These are phyloP conservation scores for Russula earlei DNA, from an alignment of 768 basidiomycete species.

Conservation along the genomic window DNA sequence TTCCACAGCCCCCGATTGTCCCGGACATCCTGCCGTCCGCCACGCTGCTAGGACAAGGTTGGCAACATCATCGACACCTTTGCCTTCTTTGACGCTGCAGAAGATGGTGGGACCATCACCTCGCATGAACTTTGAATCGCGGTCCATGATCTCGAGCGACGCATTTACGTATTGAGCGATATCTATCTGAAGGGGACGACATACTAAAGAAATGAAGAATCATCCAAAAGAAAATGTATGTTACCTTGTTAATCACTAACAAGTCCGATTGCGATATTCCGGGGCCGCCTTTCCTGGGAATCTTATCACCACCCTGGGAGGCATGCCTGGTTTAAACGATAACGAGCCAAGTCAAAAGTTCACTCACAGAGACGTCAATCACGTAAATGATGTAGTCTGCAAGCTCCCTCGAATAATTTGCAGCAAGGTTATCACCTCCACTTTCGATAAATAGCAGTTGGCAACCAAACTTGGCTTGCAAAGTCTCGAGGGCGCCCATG, in stretches of 20 bases:
- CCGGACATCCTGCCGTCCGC: conserved; percentile 72
- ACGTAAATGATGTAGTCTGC: conserved; percentile 97
- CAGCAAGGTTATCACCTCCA: conserved; percentile 94
- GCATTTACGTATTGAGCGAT: conserved; percentile 88
- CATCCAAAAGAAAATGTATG: background rate
- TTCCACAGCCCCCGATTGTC: conserved; percentile 34
- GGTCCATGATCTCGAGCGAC: conserved; percentile 88
- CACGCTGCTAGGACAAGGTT: conserved; percentile 83
- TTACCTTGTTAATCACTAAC: conserved; percentile 88
- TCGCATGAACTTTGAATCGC: conserved; percentile 89
- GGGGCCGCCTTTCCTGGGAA: conserved; percentile 95
- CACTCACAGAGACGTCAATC: conserved; percentile 70
- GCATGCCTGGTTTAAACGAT: background rate
- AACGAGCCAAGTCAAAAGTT: background rate
- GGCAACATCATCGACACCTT: conserved; percentile 74
- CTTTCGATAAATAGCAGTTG: conserved; percentile 93
- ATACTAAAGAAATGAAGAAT: background rate
- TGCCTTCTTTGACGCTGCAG: conserved; percentile 67
- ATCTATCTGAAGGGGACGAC: conserved; percentile 54
- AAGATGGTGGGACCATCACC: conserved; percentile 93
- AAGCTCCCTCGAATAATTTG: conserved; percentile 92
- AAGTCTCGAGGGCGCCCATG: conserved; percentile 87
- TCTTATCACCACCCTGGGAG: conserved; percentile 87
- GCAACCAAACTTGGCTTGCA: conserved; percentile 85
- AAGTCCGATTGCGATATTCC: conserved; percentile 96